A percentile compares a stretch with the other conserved stretches of the same genome.
phyloP scores from a whole-genome alignment of 2,329 filamentous ascomycete species.

The Neonectria coccinea region DNA sequence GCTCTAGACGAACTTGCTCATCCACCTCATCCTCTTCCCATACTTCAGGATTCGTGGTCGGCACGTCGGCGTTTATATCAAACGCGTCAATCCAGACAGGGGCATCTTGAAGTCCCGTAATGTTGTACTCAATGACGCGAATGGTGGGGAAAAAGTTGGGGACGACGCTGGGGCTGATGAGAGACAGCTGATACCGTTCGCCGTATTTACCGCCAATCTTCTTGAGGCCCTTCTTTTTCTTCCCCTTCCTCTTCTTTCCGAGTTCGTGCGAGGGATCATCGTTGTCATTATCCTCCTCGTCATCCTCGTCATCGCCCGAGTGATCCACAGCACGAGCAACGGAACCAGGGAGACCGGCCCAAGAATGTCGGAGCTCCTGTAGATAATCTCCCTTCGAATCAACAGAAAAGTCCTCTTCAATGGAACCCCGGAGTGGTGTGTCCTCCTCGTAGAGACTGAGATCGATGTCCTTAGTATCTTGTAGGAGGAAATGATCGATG shows the following conservation, averaged over 20 bases:
- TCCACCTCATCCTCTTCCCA: slow-evolving; percentile 49
- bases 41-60: slow-evolving; percentile 19
- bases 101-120: slow-evolving; percentile 75
- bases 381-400: slow-evolving; percentile 78
- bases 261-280: slow-evolving; percentile 37
- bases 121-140: slow-evolving; percentile 95
- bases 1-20: slow-evolving; percentile 40
- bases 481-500: slow-evolving; percentile 94
- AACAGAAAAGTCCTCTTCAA: slow-evolving; percentile 68
- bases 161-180: slow-evolving; percentile 88
- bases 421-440: slow-evolving; percentile 38
- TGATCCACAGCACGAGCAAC: slow-evolving; percentile 40
- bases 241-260: slow-evolving; percentile 51
- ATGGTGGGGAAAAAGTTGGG: slow-evolving; percentile 93
- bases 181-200: slow-evolving; percentile 84
- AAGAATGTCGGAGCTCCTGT: slow-evolving; percentile 79
- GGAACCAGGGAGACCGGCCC: slow-evolving; percentile 78
- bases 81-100: slow-evolving; percentile 59
- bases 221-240: slow-evolving; percentile 58
- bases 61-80: slow-evolving; percentile 25
- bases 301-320: slow-evolving; percentile 24
- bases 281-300: slow-evolving; percentile 33
- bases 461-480: slow-evolving; percentile 83
- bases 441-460: slow-evolving; percentile 57
- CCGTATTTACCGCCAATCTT: slow-evolving; percentile 82